A percentile compares a stretch with the other conserved stretches of the same genome.
phyloP scores from a whole-genome alignment of 352 stramenopile species.

The Plasmopara halstedii region DNA sequence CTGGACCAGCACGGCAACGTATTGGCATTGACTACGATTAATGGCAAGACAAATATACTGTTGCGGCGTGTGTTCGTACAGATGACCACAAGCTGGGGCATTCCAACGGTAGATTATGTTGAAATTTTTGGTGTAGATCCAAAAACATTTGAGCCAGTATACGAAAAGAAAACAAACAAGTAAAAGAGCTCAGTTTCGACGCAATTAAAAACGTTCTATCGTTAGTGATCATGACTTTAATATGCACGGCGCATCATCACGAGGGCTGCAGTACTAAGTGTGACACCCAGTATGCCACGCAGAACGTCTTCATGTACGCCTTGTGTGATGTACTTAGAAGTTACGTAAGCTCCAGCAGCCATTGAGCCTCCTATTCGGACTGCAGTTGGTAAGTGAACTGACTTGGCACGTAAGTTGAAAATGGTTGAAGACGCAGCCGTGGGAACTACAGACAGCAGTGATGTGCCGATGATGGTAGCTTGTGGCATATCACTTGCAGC shows the following conservation, averaged over 20 bases:
- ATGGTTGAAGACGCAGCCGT: constrained; percentile 72
- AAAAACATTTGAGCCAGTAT: constrained; percentile 46
- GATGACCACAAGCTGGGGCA: constrained; percentile 75
- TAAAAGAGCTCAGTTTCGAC: constrained; percentile 5
- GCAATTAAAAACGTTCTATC: constrained; percentile 4
- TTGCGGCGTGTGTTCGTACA: constrained; percentile 77
- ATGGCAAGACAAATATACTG: constrained; percentile 50
- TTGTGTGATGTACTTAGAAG: constrained; percentile 80
- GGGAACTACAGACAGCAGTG: constrained; percentile 73
- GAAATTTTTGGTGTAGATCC: constrained; percentile 77
- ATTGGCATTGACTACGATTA: constrained; percentile 61
- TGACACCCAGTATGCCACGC: constrained; percentile 62
- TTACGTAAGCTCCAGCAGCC: constrained; percentile 56
- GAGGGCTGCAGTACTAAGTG: constrained; percentile 57
- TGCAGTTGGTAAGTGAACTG: constrained; percentile 70
- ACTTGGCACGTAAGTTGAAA: constrained; percentile 72
- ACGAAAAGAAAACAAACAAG: constrained; percentile 84
- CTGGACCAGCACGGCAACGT: constrained; percentile 51
- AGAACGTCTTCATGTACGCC: constrained; percentile 68
- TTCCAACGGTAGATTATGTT: constrained; percentile 75
- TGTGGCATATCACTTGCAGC: constrained; percentile 82
- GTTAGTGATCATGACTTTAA: constrained; percentile 23
- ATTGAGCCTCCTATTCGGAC: constrained; percentile 57
- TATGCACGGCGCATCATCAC: constrained; percentile 75
- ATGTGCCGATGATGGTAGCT: constrained; percentile 76